phyloP scores from a whole-genome alignment of 495 filamentous ascomycete genomes.

The Penicillium coprophilum region DNA sequence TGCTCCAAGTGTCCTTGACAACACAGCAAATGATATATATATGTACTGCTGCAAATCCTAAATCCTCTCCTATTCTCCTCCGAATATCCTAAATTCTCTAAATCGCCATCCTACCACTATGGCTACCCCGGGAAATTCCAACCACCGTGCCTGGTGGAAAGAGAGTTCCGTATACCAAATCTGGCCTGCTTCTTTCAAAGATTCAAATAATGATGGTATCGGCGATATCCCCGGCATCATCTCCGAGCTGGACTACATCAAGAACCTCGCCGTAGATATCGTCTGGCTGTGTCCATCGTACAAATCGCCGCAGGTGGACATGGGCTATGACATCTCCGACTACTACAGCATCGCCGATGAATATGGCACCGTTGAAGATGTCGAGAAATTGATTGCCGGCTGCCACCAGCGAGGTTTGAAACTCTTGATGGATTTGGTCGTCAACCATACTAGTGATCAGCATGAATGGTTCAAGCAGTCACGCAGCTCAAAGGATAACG shows the following conservation, averaged over 20 bases:
- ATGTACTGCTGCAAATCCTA: neutral
- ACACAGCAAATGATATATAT: slow-evolving; percentile 2
- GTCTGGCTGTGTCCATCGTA: slow-evolving; percentile 71
- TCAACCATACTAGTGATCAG: slow-evolving; percentile 79
- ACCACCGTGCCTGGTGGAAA: slow-evolving; percentile 55
- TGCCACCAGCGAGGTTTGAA: slow-evolving; percentile 62
- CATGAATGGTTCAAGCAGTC: slow-evolving; percentile 75
- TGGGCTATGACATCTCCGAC: slow-evolving; percentile 68
- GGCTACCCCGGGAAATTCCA: slow-evolving; percentile 30
- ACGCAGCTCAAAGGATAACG: slow-evolving; percentile 53
- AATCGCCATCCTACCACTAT: slow-evolving; percentile 16
- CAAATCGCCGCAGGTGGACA: slow-evolving; percentile 62
- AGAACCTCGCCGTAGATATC: slow-evolving; percentile 61
- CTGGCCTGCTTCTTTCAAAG: slow-evolving; percentile 65
- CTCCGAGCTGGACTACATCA: slow-evolving; percentile 64
- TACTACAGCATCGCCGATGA: slow-evolving; percentile 61
- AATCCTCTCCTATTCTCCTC: neutral
- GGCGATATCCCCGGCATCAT: slow-evolving; percentile 69
- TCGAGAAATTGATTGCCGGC: slow-evolving; percentile 61
- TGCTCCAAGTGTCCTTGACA: slow-evolving; percentile 12
- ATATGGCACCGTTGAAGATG: slow-evolving; percentile 63
- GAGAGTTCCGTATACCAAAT: slow-evolving; percentile 66
- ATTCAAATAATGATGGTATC: slow-evolving; percentile 65
- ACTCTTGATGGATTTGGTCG: slow-evolving; percentile 70
- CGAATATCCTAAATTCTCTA: neutral